Base-by-base conservation (phyloP, 2,329 filamentous ascomycete genomes). In the Tolypocladium guangdongense region DNA sequence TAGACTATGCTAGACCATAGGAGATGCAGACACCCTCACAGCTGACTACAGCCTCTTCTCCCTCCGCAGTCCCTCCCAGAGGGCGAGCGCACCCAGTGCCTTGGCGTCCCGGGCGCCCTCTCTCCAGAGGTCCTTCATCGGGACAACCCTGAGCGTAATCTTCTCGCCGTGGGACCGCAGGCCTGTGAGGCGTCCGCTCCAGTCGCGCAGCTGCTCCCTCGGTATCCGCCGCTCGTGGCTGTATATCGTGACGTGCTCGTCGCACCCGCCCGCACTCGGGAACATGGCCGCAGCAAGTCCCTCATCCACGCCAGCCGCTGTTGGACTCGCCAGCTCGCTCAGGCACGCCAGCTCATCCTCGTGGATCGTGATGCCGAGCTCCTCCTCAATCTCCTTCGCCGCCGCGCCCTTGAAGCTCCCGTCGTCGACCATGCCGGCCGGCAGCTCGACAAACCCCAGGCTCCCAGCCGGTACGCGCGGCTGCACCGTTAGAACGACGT, bases 341-440 rank as follows among this genome's bases (percentile, higher is more conserved):
- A 84, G 62, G 55, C 75, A 77, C 2, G 63, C 68, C 43, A 84
- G 63, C 55, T 78, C 68, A 5, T 68, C 63, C 50, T 73, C 70
- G 10, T 67, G 64, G 38, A 84, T 81, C 49, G 69, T 71, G 12
- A 84, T 61, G 16, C 78, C 80, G 2, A 83, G 68, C 64, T 84
- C 82, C 67, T 84, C 81, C 55, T 78, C 56, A 11, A 85, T 81
- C 68, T 85, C 82, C 59, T 71, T 74, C 3, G 81, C 81, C 2
- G 81, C 82, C 0, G 73, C 72, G 27, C 82, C 81, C 14, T 73
- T 72, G 60, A 84, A 84, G 32, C 70, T 75, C 1, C 76, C 63
- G 52, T 74, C 73, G 59, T 82, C 77, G 3, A 83, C 73, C 79
- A 83, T 78, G 7, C 80, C 76, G 0, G 81, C 81, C 0, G 81